Conservation (phyloP, 129 eudicot genomes). For the Chrysanthemum seticuspe region DNA sequence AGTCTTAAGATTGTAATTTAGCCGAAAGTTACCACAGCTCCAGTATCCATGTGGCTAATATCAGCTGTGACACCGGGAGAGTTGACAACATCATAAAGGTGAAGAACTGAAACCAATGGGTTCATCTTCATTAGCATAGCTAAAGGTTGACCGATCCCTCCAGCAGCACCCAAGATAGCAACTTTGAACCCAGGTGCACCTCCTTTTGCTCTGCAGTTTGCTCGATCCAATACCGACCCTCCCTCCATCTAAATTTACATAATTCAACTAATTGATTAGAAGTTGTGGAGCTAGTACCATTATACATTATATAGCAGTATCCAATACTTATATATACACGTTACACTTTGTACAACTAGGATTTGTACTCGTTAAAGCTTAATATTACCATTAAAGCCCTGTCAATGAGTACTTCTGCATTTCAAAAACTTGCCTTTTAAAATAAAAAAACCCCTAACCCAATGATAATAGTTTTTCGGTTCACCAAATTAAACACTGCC, state of each 20-base stretch:
- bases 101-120: constrained; percentile 84
- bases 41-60: constrained; percentile 95
- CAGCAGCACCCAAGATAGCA: constrained; percentile 95
- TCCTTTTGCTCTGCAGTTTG: constrained; percentile 86
- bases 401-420: too few relatives aligned
- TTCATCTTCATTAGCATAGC: constrained; percentile 94
- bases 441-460: too few relatives aligned
- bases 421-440: too few relatives aligned
- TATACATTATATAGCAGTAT: too few relatives aligned
- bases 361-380: neutral
- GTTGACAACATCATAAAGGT: constrained; percentile 92
- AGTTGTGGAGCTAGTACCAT: too few relatives aligned
- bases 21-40: constrained; percentile 70
- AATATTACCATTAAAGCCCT: too few relatives aligned
- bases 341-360: neutral
- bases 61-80: constrained; percentile 97
- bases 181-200: constrained; percentile 92
- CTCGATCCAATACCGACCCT: constrained; percentile 44
- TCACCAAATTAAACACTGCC: constrained; percentile 8
- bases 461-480: neutral
- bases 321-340: constrained; percentile 1
- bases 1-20: neutral
- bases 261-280: neutral
- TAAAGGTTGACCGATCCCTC: constrained; percentile 94
- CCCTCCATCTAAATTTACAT: constrained; percentile 44